Percentiles rank a stretch among this genome's conserved stretches.
Conservation (phyloP, 2,329 filamentous ascomycete species). For the Parastagonospora avenae region DNA sequence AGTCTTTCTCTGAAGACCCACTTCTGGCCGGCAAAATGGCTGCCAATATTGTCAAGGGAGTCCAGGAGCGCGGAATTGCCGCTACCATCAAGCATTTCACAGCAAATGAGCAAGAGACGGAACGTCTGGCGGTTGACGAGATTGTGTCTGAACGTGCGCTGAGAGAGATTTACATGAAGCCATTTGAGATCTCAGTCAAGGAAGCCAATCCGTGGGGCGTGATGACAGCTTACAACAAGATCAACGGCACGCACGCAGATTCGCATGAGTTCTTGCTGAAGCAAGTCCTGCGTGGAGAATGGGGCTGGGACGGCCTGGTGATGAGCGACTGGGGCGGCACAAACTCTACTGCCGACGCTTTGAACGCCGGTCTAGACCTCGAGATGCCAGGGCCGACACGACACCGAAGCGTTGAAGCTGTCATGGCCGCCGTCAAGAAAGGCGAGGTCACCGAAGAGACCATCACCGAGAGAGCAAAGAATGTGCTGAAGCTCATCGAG, state of each 20-base stretch:
- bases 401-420: slow-evolving; percentile 73
- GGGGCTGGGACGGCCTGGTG: slow-evolving; percentile 73
- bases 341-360: slow-evolving; percentile 41
- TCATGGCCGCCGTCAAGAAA: slow-evolving; percentile 46
- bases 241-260: slow-evolving; percentile 72
- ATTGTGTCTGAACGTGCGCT: slow-evolving; percentile 63
- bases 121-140: slow-evolving; percentile 63
- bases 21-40: slow-evolving; percentile 71
- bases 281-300: slow-evolving; percentile 69
- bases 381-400: slow-evolving; percentile 57
- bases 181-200: slow-evolving; percentile 73
- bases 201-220: slow-evolving; percentile 70
- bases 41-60: slow-evolving; percentile 62
- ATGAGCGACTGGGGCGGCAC: slow-evolving; percentile 66
- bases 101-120: slow-evolving; percentile 71
- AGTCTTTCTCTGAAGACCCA: slow-evolving; percentile 72
- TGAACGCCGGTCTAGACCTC: slow-evolving; percentile 45
- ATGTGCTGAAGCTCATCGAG: slow-evolving; percentile 68
- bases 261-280: slow-evolving; percentile 70
- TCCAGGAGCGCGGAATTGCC: slow-evolving; percentile 69
- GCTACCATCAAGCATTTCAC: slow-evolving; percentile 78
- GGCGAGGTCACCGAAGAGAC: slow-evolving; percentile 56
- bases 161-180: slow-evolving; percentile 59
- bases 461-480: slow-evolving; percentile 37
- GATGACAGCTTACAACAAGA: slow-evolving; percentile 77